These are phyloP conservation scores for Plasmodium sp. DNA, from an alignment of 169 alveolate species.

Conservation along the genomic window DNA sequence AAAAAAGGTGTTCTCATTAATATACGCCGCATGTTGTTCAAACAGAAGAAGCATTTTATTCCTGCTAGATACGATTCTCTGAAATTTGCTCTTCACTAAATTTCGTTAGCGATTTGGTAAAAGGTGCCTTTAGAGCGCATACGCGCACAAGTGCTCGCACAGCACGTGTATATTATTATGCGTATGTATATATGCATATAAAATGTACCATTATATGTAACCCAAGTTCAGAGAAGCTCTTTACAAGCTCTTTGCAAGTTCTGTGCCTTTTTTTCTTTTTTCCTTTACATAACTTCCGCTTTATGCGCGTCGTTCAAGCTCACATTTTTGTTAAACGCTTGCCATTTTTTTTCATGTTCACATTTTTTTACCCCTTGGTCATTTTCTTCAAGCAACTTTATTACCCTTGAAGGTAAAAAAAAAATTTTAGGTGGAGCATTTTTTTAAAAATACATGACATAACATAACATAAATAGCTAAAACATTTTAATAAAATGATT, in stretches of 20 bases:
- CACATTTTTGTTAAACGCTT: background rate
- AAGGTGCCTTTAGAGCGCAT: background rate
- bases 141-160: background rate
- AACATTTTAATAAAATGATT: background rate
- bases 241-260: background rate
- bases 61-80: background rate
- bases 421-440: background rate
- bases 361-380: background rate
- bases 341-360: background rate
- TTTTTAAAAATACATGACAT: background rate
- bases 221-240: background rate
- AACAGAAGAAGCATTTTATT: background rate
- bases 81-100: background rate
- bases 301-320: background rate
- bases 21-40: background rate
- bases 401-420: background rate
- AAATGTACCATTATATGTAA: background rate
- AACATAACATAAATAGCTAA: background rate
- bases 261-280: background rate
- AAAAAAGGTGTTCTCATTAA: background rate
- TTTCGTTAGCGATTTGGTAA: background rate
- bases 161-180: background rate
- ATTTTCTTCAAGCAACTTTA: background rate
- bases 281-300: background rate
- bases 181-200: background rate